Evolutionary conservation across 345 rosid species (phyloP), one percentile per base, ranked within the genome.

Genomic region (Camelina sativa): DNA sequence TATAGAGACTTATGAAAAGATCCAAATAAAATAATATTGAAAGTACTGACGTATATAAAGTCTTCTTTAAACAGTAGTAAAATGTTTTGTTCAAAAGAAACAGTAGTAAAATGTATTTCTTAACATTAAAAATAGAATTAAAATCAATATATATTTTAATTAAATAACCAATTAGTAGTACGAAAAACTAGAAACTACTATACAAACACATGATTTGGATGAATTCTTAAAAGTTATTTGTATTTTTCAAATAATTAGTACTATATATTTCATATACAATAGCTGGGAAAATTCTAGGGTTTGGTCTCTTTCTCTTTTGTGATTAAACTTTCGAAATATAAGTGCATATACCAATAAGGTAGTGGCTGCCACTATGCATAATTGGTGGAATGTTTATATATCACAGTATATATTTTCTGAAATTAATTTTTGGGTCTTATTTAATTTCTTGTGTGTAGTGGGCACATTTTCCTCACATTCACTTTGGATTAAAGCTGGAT

Each of bases 381-480:
- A 78, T 46, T 78, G 77, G 81, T 73, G 77, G 74, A 53, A 25
- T 72, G 69, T 48, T 65, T 53, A 53, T 60, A 28, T 20, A 58
- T 28, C 67, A 28, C 62, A 28, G 19, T 41, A 17, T 35, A 43
- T 38, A 1, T 34, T 7, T 10, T 30, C 38, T 7, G 0, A 47
- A 1, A 47, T 34, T 8, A 65, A 19, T 11, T 17, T 43, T 43
- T 35, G 7, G 7, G 2, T 38, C 34, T 34, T 11, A 6, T n/a
- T 43, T 4, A 23, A 23, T n/a, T 22, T 43, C 2, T 16, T 46
- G 74, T 22, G 46, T 82, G 82, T 82, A 90, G 96, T 90, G 96
- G 96, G 96, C 96, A 79, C 97, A 93, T 85, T 93, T 87, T 68
- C 98, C 98, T 62, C 97, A 89, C 81, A 89, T 93, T 75, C 96